phyloP scores from a whole-genome alignment of 306 rosid species.

The Potentilla sterilis region DNA sequence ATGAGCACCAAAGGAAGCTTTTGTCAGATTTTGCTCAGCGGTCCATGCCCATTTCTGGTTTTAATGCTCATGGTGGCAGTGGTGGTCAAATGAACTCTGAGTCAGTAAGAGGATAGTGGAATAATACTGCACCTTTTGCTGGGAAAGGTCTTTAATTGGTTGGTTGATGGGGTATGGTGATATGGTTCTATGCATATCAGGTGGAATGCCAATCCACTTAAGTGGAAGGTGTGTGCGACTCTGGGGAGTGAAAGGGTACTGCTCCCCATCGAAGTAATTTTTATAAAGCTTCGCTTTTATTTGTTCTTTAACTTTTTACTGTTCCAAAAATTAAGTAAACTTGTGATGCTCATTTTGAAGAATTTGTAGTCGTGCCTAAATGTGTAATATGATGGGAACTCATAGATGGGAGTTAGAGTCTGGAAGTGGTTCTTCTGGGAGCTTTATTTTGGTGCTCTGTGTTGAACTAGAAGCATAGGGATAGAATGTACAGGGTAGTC shows the following conservation, averaged over 20 bases:
- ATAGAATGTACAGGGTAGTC: conserved; percentile 47
- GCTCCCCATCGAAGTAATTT: conserved; percentile 18
- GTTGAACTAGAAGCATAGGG: conserved; percentile 38
- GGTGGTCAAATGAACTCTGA: conserved; percentile 70
- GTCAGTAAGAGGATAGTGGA: conserved; percentile 50
- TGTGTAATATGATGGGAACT: conserved; percentile 43
- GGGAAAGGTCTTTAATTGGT: neutral
- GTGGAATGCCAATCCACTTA: conserved; percentile 5
- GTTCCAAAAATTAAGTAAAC: conserved; percentile 20
- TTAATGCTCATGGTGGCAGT: conserved; percentile 44
- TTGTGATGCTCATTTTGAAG: conserved; percentile 28
- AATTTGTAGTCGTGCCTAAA: conserved; percentile 30
- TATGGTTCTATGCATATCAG: neutral
- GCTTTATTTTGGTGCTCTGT: conserved; percentile 50
- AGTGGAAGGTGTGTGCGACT: neutral
- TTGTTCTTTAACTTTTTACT: conserved; percentile 9
- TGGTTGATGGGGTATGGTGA: neutral
- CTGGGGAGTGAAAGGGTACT: conserved; percentile 15
- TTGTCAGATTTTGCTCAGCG: conserved; percentile 87
- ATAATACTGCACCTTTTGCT: neutral
- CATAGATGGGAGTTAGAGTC: conserved; percentile 33
- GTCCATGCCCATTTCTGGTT: conserved; percentile 61
- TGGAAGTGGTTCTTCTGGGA: conserved; percentile 36
- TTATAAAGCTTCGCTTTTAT: conserved; percentile 24
- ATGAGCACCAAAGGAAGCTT: conserved; percentile 53